These are phyloP conservation scores for Quercus wislizeni DNA, from an alignment of 306 rosid genomes.

Conservation along the genomic window DNA sequence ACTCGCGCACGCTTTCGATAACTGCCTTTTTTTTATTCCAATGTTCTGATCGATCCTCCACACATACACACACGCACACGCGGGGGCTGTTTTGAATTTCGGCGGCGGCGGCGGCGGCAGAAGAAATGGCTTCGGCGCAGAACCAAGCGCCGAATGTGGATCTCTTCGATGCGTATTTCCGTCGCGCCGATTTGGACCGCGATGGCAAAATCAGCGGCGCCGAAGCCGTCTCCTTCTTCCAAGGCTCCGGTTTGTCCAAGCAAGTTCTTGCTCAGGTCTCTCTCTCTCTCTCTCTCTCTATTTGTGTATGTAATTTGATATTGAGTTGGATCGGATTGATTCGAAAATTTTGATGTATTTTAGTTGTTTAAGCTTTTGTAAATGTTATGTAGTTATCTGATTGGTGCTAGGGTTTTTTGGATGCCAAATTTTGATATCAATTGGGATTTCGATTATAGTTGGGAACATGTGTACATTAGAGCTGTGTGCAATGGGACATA, in stretches of 20 bases:
- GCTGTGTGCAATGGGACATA: background rate
- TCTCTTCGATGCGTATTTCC: slow-evolving; percentile 95
- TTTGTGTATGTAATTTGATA: background rate
- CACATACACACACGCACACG: too few relatives aligned
- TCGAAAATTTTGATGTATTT: background rate
- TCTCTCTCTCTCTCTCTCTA: background rate
- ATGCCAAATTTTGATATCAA: background rate
- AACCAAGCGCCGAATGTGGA: slow-evolving; percentile 73
- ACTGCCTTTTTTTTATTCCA: too few relatives aligned
- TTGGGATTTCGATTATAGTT: background rate
- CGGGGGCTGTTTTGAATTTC: too few relatives aligned
- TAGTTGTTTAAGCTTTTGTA: slow-evolving; percentile 18
- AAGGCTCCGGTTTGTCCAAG: slow-evolving; percentile 82
- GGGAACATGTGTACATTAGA: too few relatives aligned
- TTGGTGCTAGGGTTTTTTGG: background rate
- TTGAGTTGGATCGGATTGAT: slow-evolving; percentile 16
- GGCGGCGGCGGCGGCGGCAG: too few relatives aligned
- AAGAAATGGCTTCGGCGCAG: slow-evolving; percentile 62
- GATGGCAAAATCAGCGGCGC: slow-evolving; percentile 94
- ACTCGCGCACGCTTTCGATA: too few relatives aligned
- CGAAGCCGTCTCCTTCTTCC: slow-evolving; percentile 94
- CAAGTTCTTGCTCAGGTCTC: slow-evolving; percentile 88
- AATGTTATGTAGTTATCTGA: background rate
- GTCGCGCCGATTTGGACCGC: slow-evolving; percentile 94
- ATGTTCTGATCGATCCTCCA: too few relatives aligned